These are phyloP conservation scores for Leucosporidium creatinivorum DNA, from an alignment of 768 basidiomycete genomes.

Conservation along the genomic window DNA sequence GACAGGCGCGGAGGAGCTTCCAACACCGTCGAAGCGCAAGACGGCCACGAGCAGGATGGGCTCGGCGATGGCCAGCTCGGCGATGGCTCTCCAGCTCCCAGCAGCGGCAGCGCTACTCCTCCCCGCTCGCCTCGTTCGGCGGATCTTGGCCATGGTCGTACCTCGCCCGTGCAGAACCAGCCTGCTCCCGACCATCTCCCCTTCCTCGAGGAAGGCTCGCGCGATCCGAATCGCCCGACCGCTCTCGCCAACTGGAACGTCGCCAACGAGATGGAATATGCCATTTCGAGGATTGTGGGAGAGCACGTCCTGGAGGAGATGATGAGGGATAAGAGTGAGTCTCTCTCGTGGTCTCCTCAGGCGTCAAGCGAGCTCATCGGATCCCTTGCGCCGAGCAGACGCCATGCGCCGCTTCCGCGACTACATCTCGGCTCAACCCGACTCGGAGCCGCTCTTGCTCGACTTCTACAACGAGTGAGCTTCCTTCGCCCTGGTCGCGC, in stretches of 20 bases:
- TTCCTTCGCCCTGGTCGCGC: background rate
- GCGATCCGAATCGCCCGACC: background rate
- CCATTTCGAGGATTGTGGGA: background rate
- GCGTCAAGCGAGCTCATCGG: too few relatives aligned
- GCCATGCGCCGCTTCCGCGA: constrained; percentile 6
- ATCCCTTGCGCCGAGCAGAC: background rate
- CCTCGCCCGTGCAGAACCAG: too few relatives aligned
- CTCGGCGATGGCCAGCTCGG: too few relatives aligned
- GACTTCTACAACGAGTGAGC: constrained; percentile 19
- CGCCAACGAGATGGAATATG: background rate
- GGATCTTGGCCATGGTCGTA: too few relatives aligned
- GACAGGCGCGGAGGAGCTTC: too few relatives aligned
- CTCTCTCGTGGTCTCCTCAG: too few relatives aligned
- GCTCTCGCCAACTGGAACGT: constrained; percentile 11
- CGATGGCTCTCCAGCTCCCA: too few relatives aligned
- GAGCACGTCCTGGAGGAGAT: background rate
- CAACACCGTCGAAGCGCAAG: too few relatives aligned
- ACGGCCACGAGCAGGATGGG: too few relatives aligned
- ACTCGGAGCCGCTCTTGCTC: constrained; percentile 2
- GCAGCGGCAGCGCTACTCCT: too few relatives aligned
- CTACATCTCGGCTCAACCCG: background rate
- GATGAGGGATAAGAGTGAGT: constrained; percentile 4
- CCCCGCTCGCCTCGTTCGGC: too few relatives aligned
- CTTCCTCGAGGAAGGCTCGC: background rate
- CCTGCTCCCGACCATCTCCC: constrained; percentile 1